Evolutionary conservation across 192 early-diverging fungal genomes (phyloP).

Genomic region (Entophlyctis luteolus): DNA sequence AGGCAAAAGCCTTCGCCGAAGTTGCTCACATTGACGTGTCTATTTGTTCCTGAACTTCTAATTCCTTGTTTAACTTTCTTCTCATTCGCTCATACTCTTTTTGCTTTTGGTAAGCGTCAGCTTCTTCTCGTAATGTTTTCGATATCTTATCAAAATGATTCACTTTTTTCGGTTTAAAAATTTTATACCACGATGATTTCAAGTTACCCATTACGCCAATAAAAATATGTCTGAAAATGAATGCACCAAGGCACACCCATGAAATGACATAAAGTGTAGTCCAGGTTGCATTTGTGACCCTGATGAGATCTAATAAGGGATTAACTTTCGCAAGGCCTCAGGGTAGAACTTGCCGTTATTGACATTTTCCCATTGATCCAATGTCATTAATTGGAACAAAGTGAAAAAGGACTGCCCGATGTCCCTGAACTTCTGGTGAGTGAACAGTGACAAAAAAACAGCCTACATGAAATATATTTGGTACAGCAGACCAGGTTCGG

Average conservation of each 20-base stretch:
- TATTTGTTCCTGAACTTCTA: constrained; percentile 38
- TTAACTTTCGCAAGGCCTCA: not conserved
- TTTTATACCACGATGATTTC: no score
- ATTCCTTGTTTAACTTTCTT: constrained; percentile 38
- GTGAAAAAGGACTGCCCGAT: constrained; percentile 35
- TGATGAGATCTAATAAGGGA: constrained; percentile 11
- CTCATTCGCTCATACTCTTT: constrained; percentile 40
- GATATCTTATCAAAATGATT: constrained; percentile 47
- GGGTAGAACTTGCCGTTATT: constrained; percentile 14
- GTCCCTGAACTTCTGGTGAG: constrained; percentile 7
- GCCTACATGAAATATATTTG: constrained; percentile 33
- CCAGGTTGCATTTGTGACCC: constrained; percentile 26
- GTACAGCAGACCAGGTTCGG: constrained; percentile 19
- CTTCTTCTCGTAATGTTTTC: constrained; percentile 35
- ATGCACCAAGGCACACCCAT: constrained; percentile 48
- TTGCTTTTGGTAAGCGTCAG: constrained; percentile 16
- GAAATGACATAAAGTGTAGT: constrained; percentile 36
- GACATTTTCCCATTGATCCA: constrained; percentile 47
- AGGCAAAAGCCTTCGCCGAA: no score
- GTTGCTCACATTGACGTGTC: constrained; percentile 21
- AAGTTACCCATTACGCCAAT: constrained; percentile 48
- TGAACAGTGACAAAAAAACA: not conserved
- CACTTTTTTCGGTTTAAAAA: constrained; percentile 24
- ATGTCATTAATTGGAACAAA: constrained; percentile 43
- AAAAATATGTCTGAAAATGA: constrained; percentile 50